These are phyloP conservation scores for Aspergillus jensenii DNA, from an alignment of 2,329 filamentous ascomycete genomes.

Conservation along the genomic window DNA sequence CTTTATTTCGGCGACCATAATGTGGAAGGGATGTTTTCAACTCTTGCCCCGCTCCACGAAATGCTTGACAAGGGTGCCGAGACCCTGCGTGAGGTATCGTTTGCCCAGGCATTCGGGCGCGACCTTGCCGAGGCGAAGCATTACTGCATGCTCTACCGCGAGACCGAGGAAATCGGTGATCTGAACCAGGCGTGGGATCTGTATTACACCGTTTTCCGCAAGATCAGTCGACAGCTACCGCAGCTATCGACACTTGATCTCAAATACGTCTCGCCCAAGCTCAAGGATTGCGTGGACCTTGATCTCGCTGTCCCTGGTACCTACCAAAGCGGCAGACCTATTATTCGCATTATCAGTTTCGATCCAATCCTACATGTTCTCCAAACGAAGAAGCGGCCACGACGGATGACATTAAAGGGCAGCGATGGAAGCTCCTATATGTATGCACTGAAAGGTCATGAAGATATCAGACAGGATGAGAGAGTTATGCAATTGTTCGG, in stretches of 20 bases:
- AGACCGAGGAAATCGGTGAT: constrained; percentile 86
- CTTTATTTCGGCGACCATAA: constrained; percentile 98
- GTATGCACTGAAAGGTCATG: constrained; percentile 95
- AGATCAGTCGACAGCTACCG: constrained; percentile 88
- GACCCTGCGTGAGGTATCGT: constrained; percentile 93
- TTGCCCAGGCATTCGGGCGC: constrained; percentile 93
- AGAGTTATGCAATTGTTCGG: constrained; percentile 99
- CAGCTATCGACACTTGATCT: constrained; percentile 91
- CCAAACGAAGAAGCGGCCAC: constrained; percentile 91
- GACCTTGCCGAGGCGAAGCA: constrained; percentile 93
- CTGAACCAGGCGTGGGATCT: constrained; percentile 98
- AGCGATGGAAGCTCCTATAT: constrained; percentile 86
- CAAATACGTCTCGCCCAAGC: constrained; percentile 92
- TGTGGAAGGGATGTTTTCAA: constrained; percentile 94
- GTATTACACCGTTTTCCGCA: constrained; percentile 97
- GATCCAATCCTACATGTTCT: constrained; percentile 89
- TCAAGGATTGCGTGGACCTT: constrained; percentile 80
- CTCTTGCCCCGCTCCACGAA: constrained; percentile 85
- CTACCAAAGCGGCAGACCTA: constrained; percentile 75
- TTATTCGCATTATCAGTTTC: constrained; percentile 85
- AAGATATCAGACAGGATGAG: constrained; percentile 98
- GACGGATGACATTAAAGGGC: constrained; percentile 83
- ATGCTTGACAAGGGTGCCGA: constrained; percentile 88
- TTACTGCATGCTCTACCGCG: constrained; percentile 90
- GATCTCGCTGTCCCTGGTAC: constrained; percentile 95